phyloP scores from a whole-genome alignment of 2,329 filamentous ascomycete species.

The Arthrinium puccinioides region DNA sequence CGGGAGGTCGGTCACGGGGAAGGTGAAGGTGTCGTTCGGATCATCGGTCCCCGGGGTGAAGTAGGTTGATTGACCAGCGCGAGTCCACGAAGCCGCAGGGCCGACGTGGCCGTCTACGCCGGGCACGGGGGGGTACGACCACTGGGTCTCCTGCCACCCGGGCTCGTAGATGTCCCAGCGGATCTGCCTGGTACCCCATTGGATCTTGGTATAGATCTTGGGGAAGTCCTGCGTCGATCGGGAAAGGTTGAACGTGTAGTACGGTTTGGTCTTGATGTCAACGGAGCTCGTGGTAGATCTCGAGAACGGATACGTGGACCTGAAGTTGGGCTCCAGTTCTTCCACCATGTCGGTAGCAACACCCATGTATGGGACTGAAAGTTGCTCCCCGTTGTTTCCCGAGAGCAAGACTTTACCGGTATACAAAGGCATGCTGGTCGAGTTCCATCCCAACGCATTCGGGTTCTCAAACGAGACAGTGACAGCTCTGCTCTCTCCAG shows the following conservation, averaged over 20 bases:
- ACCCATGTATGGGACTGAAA: slow-evolving; percentile 26
- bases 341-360: slow-evolving; percentile 13
- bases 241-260: slow-evolving; percentile 19
- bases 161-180: slow-evolving; percentile 23
- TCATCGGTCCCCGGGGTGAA: slow-evolving; percentile 14
- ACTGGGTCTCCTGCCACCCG: slow-evolving; percentile 15
- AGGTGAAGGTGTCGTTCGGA: slow-evolving; percentile 15
- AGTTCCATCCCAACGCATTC: slow-evolving; percentile 14
- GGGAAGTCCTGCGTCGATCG: slow-evolving; percentile 18
- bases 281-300: slow-evolving; percentile 1
- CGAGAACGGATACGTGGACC: slow-evolving; percentile 11
- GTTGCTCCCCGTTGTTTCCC: slow-evolving; percentile 21
- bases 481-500: slow-evolving; percentile 17
- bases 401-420: slow-evolving; percentile 25
- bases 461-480: not conserved
- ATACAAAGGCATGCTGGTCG: slow-evolving; percentile 23
- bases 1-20: slow-evolving; percentile 10
- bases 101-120: slow-evolving; percentile 21
- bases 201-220: slow-evolving; percentile 14
- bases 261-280: not conserved
- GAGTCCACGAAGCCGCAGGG: slow-evolving; percentile 9
- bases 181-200: slow-evolving; percentile 18
- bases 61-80: slow-evolving; percentile 1
- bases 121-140: slow-evolving; percentile 19
- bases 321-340: slow-evolving; percentile 12